Evolutionary conservation across 306 rosid genomes (phyloP).

Genomic region (Casuarina cunninghamiana): DNA sequence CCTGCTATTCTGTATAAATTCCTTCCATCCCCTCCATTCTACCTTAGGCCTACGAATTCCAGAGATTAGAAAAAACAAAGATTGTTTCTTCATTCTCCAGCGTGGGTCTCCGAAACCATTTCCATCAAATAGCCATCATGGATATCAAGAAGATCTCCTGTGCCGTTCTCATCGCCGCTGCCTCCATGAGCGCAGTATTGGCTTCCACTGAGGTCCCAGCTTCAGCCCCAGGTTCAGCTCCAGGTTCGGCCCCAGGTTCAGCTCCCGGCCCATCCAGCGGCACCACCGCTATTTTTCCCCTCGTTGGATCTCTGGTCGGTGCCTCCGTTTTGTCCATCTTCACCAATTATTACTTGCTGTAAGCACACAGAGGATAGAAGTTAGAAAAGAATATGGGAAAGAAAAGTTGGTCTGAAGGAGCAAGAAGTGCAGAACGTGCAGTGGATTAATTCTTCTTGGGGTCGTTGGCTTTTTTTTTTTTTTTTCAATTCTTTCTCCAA

Average conservation of each 20-base stretch:
- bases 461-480: too few relatives aligned
- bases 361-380: slow-evolving; percentile 16
- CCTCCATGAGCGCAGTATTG: slow-evolving; percentile 22
- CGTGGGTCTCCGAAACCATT: background rate
- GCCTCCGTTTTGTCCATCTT: slow-evolving; percentile 51
- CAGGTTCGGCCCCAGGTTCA: background rate
- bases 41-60: slow-evolving; percentile 1
- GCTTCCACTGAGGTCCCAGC: slow-evolving; percentile 6
- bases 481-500: too few relatives aligned
- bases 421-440: too few relatives aligned
- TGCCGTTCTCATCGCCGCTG: slow-evolving; percentile 18
- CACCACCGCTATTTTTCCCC: slow-evolving; percentile 36
- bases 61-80: background rate
- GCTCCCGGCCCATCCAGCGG: slow-evolving; percentile 28
- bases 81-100: background rate
- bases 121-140: slow-evolving; percentile 34
- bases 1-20: background rate
- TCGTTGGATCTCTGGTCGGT: slow-evolving; percentile 53
- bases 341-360: slow-evolving; percentile 43
- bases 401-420: background rate
- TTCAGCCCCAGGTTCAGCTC: background rate
- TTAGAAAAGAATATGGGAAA: background rate
- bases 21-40: background rate
- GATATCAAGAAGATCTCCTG: slow-evolving; percentile 21
- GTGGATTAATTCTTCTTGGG: too few relatives aligned